Evolutionary conservation across 768 basidiomycete species (phyloP).

Genomic region (Lactarius hatsudake): DNA sequence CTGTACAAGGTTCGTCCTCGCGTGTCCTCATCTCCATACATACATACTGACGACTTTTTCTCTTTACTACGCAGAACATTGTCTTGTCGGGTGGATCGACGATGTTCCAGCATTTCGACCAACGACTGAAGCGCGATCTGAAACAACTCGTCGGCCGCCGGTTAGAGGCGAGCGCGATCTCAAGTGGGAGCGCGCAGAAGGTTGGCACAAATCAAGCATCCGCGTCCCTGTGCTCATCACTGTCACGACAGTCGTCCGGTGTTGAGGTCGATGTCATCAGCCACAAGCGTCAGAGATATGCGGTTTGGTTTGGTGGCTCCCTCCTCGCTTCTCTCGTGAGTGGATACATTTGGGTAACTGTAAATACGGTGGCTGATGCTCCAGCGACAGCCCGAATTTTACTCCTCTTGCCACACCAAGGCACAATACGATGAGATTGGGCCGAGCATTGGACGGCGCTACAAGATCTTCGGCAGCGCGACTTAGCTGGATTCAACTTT

Average conservation of each 20-base stretch:
- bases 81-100: constrained; percentile 96
- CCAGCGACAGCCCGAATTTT: constrained; percentile 79
- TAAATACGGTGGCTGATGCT: background rate
- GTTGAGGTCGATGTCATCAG: constrained; percentile 98
- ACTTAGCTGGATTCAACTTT: constrained; percentile 43
- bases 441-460: constrained; percentile 87
- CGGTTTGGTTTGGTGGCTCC: constrained; percentile 98
- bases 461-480: constrained; percentile 91
- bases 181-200: constrained; percentile 73
- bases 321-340: constrained; percentile 87
- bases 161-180: constrained; percentile 69
- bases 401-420: constrained; percentile 90
- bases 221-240: constrained; percentile 4
- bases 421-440: constrained; percentile 93
- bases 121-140: constrained; percentile 91
- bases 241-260: constrained; percentile 73
- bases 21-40: background rate
- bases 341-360: constrained; percentile 19
- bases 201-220: constrained; percentile 41
- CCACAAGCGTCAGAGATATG: constrained; percentile 95
- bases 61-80: constrained; percentile 64
- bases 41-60: background rate
- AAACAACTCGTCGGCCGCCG: constrained; percentile 92
- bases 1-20: constrained; percentile 77
- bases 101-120: constrained; percentile 99